Conservation (phyloP, 108 stramenopile species). For the Licmophora abbreviata region DNA sequence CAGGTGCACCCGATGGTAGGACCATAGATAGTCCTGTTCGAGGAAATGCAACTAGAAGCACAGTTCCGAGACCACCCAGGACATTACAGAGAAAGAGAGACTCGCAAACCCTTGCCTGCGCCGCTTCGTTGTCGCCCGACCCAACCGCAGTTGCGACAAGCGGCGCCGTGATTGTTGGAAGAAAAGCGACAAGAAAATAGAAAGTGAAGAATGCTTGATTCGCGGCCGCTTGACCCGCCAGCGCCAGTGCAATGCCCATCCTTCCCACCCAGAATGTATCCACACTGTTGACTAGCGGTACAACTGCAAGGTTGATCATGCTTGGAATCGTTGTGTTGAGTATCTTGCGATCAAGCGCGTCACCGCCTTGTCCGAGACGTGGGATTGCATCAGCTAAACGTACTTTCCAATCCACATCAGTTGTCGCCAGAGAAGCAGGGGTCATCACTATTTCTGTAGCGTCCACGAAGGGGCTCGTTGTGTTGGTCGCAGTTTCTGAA, state of each 20-base stretch:
- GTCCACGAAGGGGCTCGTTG: too few species aligned
- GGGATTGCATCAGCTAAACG: background rate
- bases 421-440: too few species aligned
- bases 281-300: conserved; percentile 67
- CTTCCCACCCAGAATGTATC: conserved; percentile 83
- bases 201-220: conserved; percentile 74
- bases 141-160: conserved; percentile 56
- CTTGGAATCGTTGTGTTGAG: conserved; percentile 48
- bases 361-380: conserved; percentile 4
- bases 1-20: conserved; percentile 28
- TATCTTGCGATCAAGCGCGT: conserved; percentile 40
- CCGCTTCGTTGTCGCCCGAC: conserved; percentile 47
- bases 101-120: conserved; percentile 52
- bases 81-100: conserved; percentile 59
- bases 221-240: conserved; percentile 79
- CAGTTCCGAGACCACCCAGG: conserved; percentile 47
- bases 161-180: conserved; percentile 79
- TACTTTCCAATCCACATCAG: too few species aligned
- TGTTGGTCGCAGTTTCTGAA: too few species aligned
- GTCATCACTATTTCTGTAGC: too few species aligned
- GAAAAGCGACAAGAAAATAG: conserved; percentile 62
- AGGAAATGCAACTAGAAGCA: conserved; percentile 40
- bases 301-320: conserved; percentile 69
- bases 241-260: conserved; percentile 49
- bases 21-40: conserved; percentile 31